These are phyloP conservation scores for Polygonum aviculare DNA, from an alignment of 148 eudicot species.

Conservation along the genomic window DNA sequence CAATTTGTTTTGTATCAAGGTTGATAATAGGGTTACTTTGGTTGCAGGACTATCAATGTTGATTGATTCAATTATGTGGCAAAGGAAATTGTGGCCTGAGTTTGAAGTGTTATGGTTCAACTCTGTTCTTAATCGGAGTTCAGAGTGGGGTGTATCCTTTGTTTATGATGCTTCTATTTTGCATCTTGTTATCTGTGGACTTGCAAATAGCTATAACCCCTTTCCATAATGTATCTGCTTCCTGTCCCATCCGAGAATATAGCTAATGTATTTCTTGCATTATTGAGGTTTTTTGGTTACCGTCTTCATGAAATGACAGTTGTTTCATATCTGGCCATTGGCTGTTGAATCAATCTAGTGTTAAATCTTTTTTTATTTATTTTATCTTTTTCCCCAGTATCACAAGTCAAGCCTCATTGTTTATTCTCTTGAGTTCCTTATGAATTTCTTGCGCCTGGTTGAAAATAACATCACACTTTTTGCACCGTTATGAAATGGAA, in stretches of 20 bases:
- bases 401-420: background rate
- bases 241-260: background rate
- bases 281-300: background rate
- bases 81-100: slow-evolving; percentile 80
- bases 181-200: background rate
- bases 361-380: background rate
- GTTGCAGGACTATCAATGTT: slow-evolving; percentile 40
- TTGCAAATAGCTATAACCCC: background rate
- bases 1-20: background rate
- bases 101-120: slow-evolving; percentile 96
- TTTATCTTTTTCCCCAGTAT: background rate
- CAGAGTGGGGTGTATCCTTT: slow-evolving; percentile 99
- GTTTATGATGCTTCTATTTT: background rate
- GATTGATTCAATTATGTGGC: slow-evolving; percentile 77
- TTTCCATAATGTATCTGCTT: background rate
- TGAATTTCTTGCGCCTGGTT: background rate
- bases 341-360: background rate
- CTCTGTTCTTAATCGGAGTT: slow-evolving; percentile 82
- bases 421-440: background rate
- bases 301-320: background rate
- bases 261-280: background rate
- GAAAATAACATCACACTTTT: background rate
- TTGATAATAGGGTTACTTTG: background rate
- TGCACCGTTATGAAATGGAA: background rate
- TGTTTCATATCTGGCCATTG: background rate